Evolutionary conservation across 306 rosid species (phyloP), one percentile per base, ranked within the genome.

Genomic region (Herpetospermum pedunculosum): DNA sequence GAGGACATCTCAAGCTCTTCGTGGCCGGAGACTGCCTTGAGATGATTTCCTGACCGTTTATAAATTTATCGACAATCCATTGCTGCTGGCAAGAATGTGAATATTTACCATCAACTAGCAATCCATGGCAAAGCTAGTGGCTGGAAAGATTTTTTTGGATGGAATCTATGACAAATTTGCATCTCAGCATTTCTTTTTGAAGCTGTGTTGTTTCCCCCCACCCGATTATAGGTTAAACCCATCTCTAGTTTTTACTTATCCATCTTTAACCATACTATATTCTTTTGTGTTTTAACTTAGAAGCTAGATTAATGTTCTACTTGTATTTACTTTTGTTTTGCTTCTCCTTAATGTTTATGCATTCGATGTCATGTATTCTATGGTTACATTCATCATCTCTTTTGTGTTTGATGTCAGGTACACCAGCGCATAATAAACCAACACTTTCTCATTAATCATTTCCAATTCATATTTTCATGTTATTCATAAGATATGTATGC

Each of bases 11-110:
- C 74, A 77, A 63, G 50, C 76, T 14, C 18, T 65, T 18, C 15
- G 72, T 46, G 38, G 5, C 75, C 58, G 4, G 43, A 68, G 57
- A 59, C 57, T 5, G n/a, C 69, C n/a, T 57, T 34, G 82, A 86
- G 90, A 83, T 88, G 19, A 21, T 37, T n/a, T 43, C 19, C 43
- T n/a, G 29, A 25, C 6, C 16, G 14, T 43, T 70, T 5, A 15
- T 46, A 26, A 47, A 46, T 3, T 44, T 46, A 70, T 46, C 4
- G 16, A 16, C 26, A 46, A 46, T 30, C 35, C 23, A 0, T 26
- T 15, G 26, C 16, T 70, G 4, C 74, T 47, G 74, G 38, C 25
- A 1, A 29, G 25, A 14, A 15, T 69, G 73, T 25, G 54, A 69
- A 69, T 43, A 69, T 44, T 69, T 69, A 69, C 23, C 73, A 69